These are phyloP conservation scores for Terana coerulea DNA, from an alignment of 768 basidiomycete genomes.

Conservation along the genomic window DNA sequence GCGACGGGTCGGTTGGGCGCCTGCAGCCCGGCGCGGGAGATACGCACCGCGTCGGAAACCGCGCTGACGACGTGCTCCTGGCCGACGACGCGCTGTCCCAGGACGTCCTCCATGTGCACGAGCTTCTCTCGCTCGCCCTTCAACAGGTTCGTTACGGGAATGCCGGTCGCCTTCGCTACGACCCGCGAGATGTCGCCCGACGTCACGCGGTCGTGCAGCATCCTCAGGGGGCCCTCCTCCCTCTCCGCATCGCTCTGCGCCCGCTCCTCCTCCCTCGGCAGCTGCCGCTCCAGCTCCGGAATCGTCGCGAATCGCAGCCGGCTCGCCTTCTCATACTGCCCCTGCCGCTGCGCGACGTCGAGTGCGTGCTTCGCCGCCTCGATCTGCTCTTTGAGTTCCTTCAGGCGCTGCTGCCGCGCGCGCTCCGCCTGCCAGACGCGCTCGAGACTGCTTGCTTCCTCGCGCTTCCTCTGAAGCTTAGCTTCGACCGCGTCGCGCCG, in stretches of 20 bases:
- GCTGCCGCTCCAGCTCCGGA: slow-evolving; percentile 69
- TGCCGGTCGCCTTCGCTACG: slow-evolving; percentile 85
- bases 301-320: slow-evolving; percentile 83
- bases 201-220: slow-evolving; percentile 84
- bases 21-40: slow-evolving; percentile 88
- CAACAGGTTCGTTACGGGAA: slow-evolving; percentile 83
- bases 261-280: slow-evolving; percentile 51
- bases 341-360: slow-evolving; percentile 85
- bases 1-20: slow-evolving; percentile 88
- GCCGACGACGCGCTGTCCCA: slow-evolving; percentile 76
- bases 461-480: slow-evolving; percentile 55
- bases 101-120: slow-evolving; percentile 86
- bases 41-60: slow-evolving; percentile 86
- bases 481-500: slow-evolving; percentile 63
- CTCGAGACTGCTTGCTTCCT: slow-evolving; percentile 57
- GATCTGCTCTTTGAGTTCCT: slow-evolving; percentile 67
- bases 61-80: slow-evolving; percentile 87
- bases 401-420: slow-evolving; percentile 61
- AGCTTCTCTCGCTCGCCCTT: slow-evolving; percentile 90
- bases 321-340: slow-evolving; percentile 81
- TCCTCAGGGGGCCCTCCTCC: slow-evolving; percentile 47
- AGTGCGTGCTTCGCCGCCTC: slow-evolving; percentile 84
- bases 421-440: slow-evolving; percentile 78
- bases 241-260: slow-evolving; percentile 36
- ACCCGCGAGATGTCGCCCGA: slow-evolving; percentile 88